A percentile compares a stretch with the other conserved stretches of the same genome.
phyloP scores from a whole-genome alignment of 2,329 filamentous ascomycete species.

The Microdochium bolleyi region DNA sequence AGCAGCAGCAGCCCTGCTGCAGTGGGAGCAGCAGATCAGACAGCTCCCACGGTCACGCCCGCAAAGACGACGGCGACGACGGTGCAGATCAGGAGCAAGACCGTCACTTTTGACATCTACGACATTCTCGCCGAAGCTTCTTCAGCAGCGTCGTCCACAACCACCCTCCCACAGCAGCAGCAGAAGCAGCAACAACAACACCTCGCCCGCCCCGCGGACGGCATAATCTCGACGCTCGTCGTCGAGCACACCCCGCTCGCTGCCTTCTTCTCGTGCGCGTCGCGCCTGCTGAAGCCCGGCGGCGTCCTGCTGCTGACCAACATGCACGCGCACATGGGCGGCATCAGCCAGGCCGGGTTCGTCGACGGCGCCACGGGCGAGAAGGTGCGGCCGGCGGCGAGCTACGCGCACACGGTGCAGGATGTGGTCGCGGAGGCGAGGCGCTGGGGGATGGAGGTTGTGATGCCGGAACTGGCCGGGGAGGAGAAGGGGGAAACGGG shows the following conservation, averaged over 20 bases:
- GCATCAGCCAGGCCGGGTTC: constrained; percentile 53
- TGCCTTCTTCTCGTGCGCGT: constrained; percentile 38
- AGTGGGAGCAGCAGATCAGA: no score
- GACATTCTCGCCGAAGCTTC: no score
- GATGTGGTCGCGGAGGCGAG: constrained; percentile 43
- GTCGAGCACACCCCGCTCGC: constrained; percentile 52
- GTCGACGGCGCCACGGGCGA: constrained; percentile 39
- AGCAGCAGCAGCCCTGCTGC: neutral
- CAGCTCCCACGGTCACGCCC: no score
- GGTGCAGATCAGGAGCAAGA: no score
- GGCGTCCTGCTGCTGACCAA: constrained; percentile 55
- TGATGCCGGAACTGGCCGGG: constrained; percentile 17
- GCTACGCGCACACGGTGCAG: constrained; percentile 44
- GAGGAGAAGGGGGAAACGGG: constrained; percentile 17
- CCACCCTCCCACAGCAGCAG: neutral
- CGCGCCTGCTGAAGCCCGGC: constrained; percentile 32
- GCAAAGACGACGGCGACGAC: no score
- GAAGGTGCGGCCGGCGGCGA: constrained; percentile 48
- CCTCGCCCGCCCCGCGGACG: constrained; percentile 20
- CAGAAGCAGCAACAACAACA: neutral
- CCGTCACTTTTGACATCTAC: no score
- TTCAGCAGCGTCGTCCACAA: no score
- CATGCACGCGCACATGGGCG: constrained; percentile 60
- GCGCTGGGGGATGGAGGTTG: constrained; percentile 33
- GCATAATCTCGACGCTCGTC: constrained; percentile 53